Conservation (phyloP, 2,329 filamentous ascomycete species). For the Talaromyces funiculosus region DNA sequence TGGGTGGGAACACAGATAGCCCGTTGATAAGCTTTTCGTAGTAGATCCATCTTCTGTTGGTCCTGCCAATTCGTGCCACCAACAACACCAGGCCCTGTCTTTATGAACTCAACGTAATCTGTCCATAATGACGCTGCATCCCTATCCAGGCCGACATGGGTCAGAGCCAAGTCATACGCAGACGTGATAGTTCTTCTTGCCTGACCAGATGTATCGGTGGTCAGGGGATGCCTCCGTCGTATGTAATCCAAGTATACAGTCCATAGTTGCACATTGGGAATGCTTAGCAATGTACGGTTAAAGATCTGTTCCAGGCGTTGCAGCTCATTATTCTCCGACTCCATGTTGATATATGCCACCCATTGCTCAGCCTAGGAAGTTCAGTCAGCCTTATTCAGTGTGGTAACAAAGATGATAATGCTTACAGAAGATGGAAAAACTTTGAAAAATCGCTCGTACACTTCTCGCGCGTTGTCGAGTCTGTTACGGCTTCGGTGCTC, state of each 20-base stretch:
- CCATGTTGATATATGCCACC: slow-evolving; percentile 83
- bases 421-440: slow-evolving; percentile 88
- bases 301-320: slow-evolving; percentile 77
- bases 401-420: too few species aligned
- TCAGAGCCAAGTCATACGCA: slow-evolving; percentile 87
- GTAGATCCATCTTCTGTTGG: slow-evolving; percentile 91
- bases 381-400: slow-evolving; percentile 29
- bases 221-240: slow-evolving; percentile 81
- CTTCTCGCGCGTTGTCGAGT: slow-evolving; percentile 70
- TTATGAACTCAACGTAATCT: slow-evolving; percentile 92
- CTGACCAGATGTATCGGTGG: slow-evolving; percentile 66
- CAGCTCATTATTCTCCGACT: slow-evolving; percentile 80
- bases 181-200: slow-evolving; percentile 75
- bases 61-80: slow-evolving; percentile 92
- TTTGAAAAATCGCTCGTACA: slow-evolving; percentile 80
- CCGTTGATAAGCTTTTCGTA: slow-evolving; percentile 87
- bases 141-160: slow-evolving; percentile 84
- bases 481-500: slow-evolving; percentile 79
- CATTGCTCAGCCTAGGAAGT: slow-evolving; percentile 73
- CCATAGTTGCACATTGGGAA: slow-evolving; percentile 84
- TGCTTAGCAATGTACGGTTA: slow-evolving; percentile 67
- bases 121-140: slow-evolving; percentile 87
- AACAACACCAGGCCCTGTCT: slow-evolving; percentile 75
- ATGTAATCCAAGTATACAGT: slow-evolving; percentile 93
- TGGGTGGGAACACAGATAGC: slow-evolving; percentile 83